Percentiles rank a stretch among this genome's conserved stretches.
phyloP scores from a whole-genome alignment of 164 flowering plant species.

The Stephania yunnanensis region DNA sequence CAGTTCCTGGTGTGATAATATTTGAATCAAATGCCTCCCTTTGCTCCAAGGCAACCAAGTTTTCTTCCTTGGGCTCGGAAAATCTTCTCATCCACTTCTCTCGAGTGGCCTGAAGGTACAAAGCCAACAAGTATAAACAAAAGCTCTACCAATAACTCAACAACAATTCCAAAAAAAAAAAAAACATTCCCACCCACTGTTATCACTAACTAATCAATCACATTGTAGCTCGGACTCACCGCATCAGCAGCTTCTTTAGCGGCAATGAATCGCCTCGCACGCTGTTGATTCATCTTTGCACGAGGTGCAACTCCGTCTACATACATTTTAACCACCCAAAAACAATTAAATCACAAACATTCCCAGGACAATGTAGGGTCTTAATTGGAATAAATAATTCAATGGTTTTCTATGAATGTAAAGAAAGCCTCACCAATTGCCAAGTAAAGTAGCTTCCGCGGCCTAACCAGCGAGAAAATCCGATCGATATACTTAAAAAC shows the following conservation, averaged over 20 bases:
- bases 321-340: not conserved
- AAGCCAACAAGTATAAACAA: not conserved
- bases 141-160: not conserved
- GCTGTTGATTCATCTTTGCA: constrained; percentile 55
- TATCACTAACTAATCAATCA: not conserved
- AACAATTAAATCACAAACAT: not conserved
- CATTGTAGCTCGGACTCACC: constrained; percentile 16
- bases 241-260: constrained; percentile 39
- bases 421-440: constrained; percentile 39
- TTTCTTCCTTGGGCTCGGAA: constrained; percentile 15
- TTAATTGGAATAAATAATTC: not conserved
- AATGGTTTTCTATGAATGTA: not conserved
- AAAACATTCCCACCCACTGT: not conserved
- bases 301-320: constrained; percentile 52
- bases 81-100: constrained; percentile 21
- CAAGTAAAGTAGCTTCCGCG: constrained; percentile 42
- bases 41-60: constrained; percentile 11
- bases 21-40: constrained; percentile 33
- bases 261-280: constrained; percentile 41
- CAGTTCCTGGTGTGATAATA: constrained; percentile 62
- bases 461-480: constrained; percentile 36
- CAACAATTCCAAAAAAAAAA: not conserved
- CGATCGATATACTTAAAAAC: constrained; percentile 43
- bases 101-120: constrained; percentile 16
- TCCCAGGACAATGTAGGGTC: not conserved